A percentile compares a stretch with the other conserved stretches of the same genome.
phyloP scores from a whole-genome alignment of 352 stramenopile species.

The Paralagenidium karlingii region DNA sequence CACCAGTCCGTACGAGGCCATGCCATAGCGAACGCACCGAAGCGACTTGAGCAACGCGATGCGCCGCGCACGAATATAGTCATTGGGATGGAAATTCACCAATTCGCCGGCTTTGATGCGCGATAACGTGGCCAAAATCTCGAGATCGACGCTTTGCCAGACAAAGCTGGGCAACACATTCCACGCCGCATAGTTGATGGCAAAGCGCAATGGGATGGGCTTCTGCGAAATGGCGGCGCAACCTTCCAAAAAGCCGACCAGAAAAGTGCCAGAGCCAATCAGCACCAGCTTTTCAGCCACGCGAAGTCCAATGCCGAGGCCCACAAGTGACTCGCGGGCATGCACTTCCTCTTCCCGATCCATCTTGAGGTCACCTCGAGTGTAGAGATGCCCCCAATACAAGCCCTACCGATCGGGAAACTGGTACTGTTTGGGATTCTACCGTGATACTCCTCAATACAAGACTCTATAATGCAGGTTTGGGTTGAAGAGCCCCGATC shows the following conservation, averaged over 20 bases:
- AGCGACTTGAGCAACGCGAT: slow-evolving; percentile 30
- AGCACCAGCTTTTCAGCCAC: too few species aligned
- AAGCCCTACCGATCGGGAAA: too few species aligned
- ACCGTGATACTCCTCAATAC: too few species aligned
- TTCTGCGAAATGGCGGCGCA: slow-evolving; percentile 38
- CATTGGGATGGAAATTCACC: slow-evolving; percentile 7
- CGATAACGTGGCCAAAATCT: background rate
- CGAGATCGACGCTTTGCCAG: slow-evolving; percentile 26
- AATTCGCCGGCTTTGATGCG: background rate
- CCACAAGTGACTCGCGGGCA: too few species aligned
- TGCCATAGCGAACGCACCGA: slow-evolving; percentile 25
- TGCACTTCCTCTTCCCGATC: too few species aligned
- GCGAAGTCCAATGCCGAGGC: too few species aligned
- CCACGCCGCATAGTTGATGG: slow-evolving; percentile 29
- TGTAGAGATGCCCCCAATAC: too few species aligned
- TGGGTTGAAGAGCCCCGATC: too few species aligned
- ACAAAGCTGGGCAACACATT: slow-evolving; percentile 54
- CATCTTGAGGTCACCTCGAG: too few species aligned
- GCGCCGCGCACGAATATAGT: slow-evolving; percentile 6
- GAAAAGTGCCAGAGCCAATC: too few species aligned
- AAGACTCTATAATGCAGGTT: too few species aligned
- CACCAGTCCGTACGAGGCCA: slow-evolving; percentile 48
- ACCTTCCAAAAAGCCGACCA: slow-evolving; percentile 47
- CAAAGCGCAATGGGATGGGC: slow-evolving; percentile 59
- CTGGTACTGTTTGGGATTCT: too few species aligned